Evolutionary conservation across 495 filamentous ascomycete species (phyloP), one percentile per base, ranked within the genome.

Genomic region (Trypethelium eluteriae): DNA sequence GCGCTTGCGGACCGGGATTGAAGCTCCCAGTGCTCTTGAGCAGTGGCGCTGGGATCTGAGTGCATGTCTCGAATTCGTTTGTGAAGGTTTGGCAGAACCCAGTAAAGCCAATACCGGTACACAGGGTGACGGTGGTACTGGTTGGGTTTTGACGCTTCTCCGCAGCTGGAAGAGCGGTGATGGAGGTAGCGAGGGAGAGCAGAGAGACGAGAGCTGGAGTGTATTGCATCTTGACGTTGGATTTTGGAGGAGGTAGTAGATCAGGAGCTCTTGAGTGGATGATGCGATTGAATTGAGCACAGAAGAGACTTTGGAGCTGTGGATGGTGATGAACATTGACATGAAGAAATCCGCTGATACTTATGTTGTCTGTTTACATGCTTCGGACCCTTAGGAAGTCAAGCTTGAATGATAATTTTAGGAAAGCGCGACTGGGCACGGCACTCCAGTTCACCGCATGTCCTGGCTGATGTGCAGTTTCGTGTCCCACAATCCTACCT

Each of bases 51-150:
- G 53, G 53, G 53, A 59, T 59, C 32, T 59, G 53, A 7, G 53
- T 59, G 18, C 53, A 59, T 18, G 53, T 59, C 25, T 59, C 32
- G 53, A 59, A 59, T 34, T 59, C 53, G 32, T 59, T 59, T 3
- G 18, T 2, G 32, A 59, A 36, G 3, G 53, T 59, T 36, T 59
- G 25, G 53, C 53, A 59, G 32, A 59, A 59, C 6, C 53, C 53
- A 36, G 53, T 59, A 32, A 59, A 59, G 53, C 36, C 14, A 6
- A 36, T 36, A 0, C 53, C 53, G 7, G 53, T 59, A 32, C 53
- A 59, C 3, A 59, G 32, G 5, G 18, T 59, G 25, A 59, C 53
- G 5, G 25, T 59, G 18, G 53, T 59, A 14, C 53, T 59, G 3
- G 53, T 59, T 7, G 53, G 53, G 32, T 59, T 59, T 7, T 59